Base-by-base conservation (phyloP, 345 rosid genomes). In the Lumnitzera racemosa region DNA sequence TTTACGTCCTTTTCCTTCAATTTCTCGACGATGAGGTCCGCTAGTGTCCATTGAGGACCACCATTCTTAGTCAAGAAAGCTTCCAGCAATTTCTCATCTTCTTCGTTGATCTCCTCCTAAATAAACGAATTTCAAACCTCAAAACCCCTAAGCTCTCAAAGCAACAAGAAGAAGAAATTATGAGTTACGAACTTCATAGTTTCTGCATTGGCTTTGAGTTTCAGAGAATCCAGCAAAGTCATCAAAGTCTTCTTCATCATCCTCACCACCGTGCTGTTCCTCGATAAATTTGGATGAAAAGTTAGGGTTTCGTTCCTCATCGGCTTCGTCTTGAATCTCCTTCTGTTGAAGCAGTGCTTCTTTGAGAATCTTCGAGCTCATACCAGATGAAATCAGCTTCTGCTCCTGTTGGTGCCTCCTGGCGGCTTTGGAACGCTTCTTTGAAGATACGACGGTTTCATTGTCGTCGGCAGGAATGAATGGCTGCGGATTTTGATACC, bases 281-380 rank as follows among this genome's bases (percentile, higher is more conserved):
- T 74, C 86, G 17, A 78, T 64, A 2, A 65, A 67, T 24, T 66
- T 61, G 49, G 84, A 75, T 4, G 70, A 80, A 14, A 54, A 64
- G 59, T 25, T 55, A 15, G 64, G 77, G 55, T 74, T 74, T 29
- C 58, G 65, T 27, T 59, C 72, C 63, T 70, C 84, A 0, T 67
- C 81, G 16, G 70, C 87, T 67, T 84, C 97, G 46, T 85, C 90
- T 48, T 72, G 78, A 51, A 89, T 64, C 74, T 94, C 99, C 75
- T 72, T 88, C 73, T 84, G 97, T 71, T 90, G 99, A 47, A 81
- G 70, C 67, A 88, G 72, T 0, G 97, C 97, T 71, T 78, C 87
- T 67, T 88, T 94, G 75, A 94, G 60, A 55, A 94, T 94, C 77
- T 87, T 90, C 12, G 87, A 77, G 74, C 90, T 94, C 57, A 87